Base-by-base conservation (phyloP, 2,329 filamentous ascomycete genomes). In the Zopfia rhizophila region DNA sequence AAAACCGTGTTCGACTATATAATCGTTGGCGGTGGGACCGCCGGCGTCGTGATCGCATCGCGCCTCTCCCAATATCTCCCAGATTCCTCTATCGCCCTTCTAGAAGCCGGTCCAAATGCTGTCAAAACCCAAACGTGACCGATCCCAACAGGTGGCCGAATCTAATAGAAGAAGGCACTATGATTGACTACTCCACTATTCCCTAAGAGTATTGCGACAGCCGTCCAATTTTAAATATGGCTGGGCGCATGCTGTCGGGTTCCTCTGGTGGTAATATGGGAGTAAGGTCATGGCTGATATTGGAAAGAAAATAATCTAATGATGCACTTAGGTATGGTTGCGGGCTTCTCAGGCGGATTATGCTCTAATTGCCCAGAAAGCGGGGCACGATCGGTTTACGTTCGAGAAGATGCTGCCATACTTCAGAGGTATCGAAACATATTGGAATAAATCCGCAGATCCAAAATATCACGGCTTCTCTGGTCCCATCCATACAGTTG, bases 11-110 rank as follows among this genome's bases (percentile, higher is more conserved):
- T 47, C 35, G 55, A 58, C 32, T 57, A 53, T 24, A 51, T 65
- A n/a, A 32, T 66, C 7, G 58, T 63, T 5, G 63, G 63, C 3
- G 63, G 61, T 14, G 63, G 63, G 4, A 64, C 55, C 2, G 58
- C 58, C 10, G 63, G 63, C 12, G 45, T 58, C 6, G 44, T 47
- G 4, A 52, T 64, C 7, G 63, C 58, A 12, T 52, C 50, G 2
- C 55, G 61, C 4, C 48, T 66, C 12, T 46, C 29, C 23, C 30
- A 55, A 25, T 49, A 53, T 19, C 31, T 50, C n/a, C 43, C 42
- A 0, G 16, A 17, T 12, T 24, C 36, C 7, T 24, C 17, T 7
- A 41, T 61, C 25, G 49, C 38, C 7, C 32, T 61, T 2, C 23
- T 60, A 3, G 58, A 61, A 44, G 47, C 48, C 5, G 58, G 55